These are phyloP conservation scores for Penicillium sclerotigenum DNA, from an alignment of 2,329 filamentous ascomycete genomes.

Conservation along the genomic window DNA sequence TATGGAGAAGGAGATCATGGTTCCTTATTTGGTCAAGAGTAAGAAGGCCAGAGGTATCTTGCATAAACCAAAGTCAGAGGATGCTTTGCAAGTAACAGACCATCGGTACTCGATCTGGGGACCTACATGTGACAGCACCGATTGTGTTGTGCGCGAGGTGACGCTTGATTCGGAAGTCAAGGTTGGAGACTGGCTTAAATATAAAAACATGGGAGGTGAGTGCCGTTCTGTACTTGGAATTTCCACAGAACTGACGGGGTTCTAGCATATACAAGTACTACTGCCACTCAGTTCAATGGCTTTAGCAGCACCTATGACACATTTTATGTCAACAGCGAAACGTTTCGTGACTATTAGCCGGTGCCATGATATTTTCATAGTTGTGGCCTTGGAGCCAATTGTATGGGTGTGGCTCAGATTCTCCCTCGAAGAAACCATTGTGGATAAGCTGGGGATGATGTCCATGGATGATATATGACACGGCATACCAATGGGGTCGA, in stretches of 20 bases:
- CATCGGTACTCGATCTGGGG: constrained; percentile 29
- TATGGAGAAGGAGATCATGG: constrained; percentile 14
- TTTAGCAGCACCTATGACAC: constrained; percentile 15
- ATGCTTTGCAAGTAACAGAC: background rate
- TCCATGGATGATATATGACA: background rate
- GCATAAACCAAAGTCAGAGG: background rate
- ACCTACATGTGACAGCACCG: constrained; percentile 29
- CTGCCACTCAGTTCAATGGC: constrained; percentile 27
- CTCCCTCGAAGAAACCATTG: background rate
- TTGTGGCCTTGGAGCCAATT: background rate
- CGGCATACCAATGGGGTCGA: background rate
- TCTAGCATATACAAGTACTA: constrained; percentile 5
- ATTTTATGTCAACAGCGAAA: constrained; percentile 30
- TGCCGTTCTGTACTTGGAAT: background rate
- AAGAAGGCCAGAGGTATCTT: background rate
- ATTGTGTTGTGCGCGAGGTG: constrained; percentile 20
- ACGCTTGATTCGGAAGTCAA: constrained; percentile 17
- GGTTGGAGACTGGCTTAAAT: constrained; percentile 28
- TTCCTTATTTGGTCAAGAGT: constrained; percentile 5
- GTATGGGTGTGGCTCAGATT: background rate
- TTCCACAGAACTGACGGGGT: background rate
- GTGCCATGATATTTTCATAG: background rate
- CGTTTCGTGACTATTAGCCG: background rate
- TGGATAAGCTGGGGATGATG: background rate
- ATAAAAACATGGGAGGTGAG: constrained; percentile 31